Base-by-base conservation (phyloP, 768 basidiomycete genomes). In the Crepidotus variabilis region DNA sequence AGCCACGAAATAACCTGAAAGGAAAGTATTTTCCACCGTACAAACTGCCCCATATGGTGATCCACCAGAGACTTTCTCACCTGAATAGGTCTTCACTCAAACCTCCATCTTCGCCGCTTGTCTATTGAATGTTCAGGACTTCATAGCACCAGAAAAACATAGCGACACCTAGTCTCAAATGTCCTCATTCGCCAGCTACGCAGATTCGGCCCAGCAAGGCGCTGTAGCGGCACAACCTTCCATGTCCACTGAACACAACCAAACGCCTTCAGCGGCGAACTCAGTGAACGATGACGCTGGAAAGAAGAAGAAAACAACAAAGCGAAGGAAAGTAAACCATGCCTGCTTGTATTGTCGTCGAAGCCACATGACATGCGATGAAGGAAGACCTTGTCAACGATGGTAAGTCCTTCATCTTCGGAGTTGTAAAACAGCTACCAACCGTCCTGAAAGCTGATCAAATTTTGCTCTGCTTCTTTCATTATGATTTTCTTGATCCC, bases 331-430 rank as follows among this genome's bases (percentile, higher is more conserved):
- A 69, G 91, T 92, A 57, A 92, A 92, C 69, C 92, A 94, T 73
- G 94, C 94, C 5, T 97, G 94, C 68, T 75, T 97, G 45, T 97
- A 95, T 71, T 97, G 94, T 72, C 80, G 93, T 67, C 78, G 92
- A 58, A 93, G 91, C 77, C 90, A 91, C 82, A 91, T 93, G 90
- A 91, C 89, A 7, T 92, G 91, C 74, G 91, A 92, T 67, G 91
- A 92, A 64, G 89, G 90, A 16, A 76, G 89, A 35, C 94, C 94
- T 14, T 97, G 95, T 70, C 90, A 94, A 64, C 85, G 95, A 62
- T 96, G 94, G 94, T 94, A 68, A 70, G 90, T 77, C 14, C 46
- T 36, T 39, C 51, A 28, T 13, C 63, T 47, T 49, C 45, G 28
- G 52, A 23, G 28, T 20, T 57, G 57, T 21, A 46, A 24, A 34